Base-by-base conservation (phyloP, 2,329 filamentous ascomycete genomes). In the Penicillium corylophilum region DNA sequence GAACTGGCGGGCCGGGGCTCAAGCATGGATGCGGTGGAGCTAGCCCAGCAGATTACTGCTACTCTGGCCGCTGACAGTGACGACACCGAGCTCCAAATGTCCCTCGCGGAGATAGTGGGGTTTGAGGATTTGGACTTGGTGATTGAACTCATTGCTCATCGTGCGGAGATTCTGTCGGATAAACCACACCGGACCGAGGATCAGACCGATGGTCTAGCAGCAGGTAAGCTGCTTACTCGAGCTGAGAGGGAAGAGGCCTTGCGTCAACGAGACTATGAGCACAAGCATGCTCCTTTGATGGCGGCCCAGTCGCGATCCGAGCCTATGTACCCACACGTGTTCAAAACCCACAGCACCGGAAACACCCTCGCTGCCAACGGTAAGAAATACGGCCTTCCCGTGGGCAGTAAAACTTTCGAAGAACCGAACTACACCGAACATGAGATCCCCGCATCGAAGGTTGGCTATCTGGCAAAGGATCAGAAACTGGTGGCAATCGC, bases 101-200 rank as follows among this genome's bases (percentile, higher is more conserved):
- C 87, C 36, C 79, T 99, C 31, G 90, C 89, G 0, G 94, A 99
- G 63, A 83, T 96, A 39, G 79, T 99, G 54, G 94, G 95, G 0
- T 97, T 93, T 64, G 91, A 94, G 62, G 90, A 97, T 65, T 78
- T 99, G 16, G 93, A 99, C 59, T 86, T 99, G 63, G 87, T 97
- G 47, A 92, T 92, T 56, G 90, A 96, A 56, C 77, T 97, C n/a
- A 87, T 97, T 46, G 81, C 85, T 2, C 85, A 93, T 68, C 84
- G 91, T 46, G 76, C 81, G 46, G 82, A 89, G 41, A 83, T 97
- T 40, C 70, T 86, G 10, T 73, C 79, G 4, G 47, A 69, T 70
- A 44, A 63, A 60, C 51, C 55, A 55, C 49, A 50, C 54, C 60
- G 53, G 63, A 51, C 62, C 54, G 66, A 66, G 44, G 68, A 66